Base-by-base conservation (phyloP, 805 yeast genomes). In the Grigorovia jiainica region DNA sequence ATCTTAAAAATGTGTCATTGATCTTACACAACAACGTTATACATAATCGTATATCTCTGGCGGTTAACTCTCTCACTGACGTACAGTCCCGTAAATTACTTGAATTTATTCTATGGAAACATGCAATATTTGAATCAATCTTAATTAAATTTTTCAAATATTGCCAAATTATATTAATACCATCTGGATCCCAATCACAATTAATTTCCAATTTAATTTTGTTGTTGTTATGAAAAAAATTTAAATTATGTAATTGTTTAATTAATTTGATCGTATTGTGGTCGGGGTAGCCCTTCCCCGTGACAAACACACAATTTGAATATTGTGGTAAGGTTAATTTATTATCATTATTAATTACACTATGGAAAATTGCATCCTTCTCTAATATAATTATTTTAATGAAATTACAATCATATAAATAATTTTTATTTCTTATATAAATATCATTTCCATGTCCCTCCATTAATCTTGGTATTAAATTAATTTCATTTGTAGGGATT, bases 241-340 rank as follows among this genome's bases (percentile, higher is more conserved):
- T n/a, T 2, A 60, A 56, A n/a, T 57, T 36, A 9, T 42, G 40
- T 23, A 73, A 42, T 37, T 42, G 46, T 3, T 55, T 43, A 0
- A 76, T 51, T 48, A 79, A 76, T 10, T 47, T 43, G 41, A 67
- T 65, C 0, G 87, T 78, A 13, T 76, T 51, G 16, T 63, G 53
- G 56, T 82, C 89, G 0, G 89, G 86, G 48, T 69, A 79, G 0
- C 90, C 90, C 51, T 79, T 81, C 0, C 83, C 87, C 0, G 87
- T 79, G 7, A 82, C 56, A 1, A 76, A 16, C 1, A 75, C 46
- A 13, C 63, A 42, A 7, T 48, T 42, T 25, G 48, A n/a, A n/a
- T n/a, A n/a, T n/a, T n/a, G n/a, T n/a, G n/a, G n/a, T n/a, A n/a
- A n/a, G n/a, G n/a, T n/a, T n/a, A n/a, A n/a, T n/a, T n/a, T n/a